These are phyloP conservation scores for Lodderomyces orthopsilosis DNA, from an alignment of 1,139 yeast genomes.

Conservation along the genomic window DNA sequence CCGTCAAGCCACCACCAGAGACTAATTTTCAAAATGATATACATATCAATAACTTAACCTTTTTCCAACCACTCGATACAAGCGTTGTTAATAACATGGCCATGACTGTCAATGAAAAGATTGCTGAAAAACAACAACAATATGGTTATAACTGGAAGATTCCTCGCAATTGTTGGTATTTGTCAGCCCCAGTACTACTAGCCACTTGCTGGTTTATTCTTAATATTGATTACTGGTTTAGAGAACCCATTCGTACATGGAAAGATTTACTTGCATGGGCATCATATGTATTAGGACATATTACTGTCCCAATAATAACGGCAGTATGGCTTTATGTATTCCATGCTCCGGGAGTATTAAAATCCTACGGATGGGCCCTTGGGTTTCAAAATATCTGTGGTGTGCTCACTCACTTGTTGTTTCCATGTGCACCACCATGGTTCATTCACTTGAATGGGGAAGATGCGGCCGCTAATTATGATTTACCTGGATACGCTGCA, in stretches of 20 bases:
- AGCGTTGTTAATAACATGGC: conserved; percentile 8
- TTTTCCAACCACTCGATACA: conserved; percentile 7
- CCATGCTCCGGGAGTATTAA: conserved; percentile 60
- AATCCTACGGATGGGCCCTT: conserved; percentile 48
- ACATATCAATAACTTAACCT: conserved; percentile 5
- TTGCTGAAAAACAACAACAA: conserved; percentile 7
- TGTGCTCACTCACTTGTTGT: conserved; percentile 54
- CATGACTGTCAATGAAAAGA: conserved; percentile 11
- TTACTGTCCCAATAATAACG: conserved; percentile 59
- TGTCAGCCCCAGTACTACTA: conserved; percentile 29
- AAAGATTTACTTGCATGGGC: conserved; percentile 59
- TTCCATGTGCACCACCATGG: conserved; percentile 76
- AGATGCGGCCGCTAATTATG: conserved; percentile 51
- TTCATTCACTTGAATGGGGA: conserved; percentile 60
- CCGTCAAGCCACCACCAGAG: conserved; percentile 4
- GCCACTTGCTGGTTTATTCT: conserved; percentile 37
- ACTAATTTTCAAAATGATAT: conserved; percentile 10
- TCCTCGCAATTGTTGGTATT: conserved; percentile 23
- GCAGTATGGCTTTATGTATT: conserved; percentile 64
- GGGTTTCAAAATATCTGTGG: conserved; percentile 62
- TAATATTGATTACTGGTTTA: conserved; percentile 34
- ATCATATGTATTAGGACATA: conserved; percentile 59
- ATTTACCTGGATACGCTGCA: conserved; percentile 67
- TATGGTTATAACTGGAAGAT: background rate
- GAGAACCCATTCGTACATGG: conserved; percentile 25